Evolutionary conservation across 768 basidiomycete genomes (phyloP).

Genomic region (Hericium alpestre): DNA sequence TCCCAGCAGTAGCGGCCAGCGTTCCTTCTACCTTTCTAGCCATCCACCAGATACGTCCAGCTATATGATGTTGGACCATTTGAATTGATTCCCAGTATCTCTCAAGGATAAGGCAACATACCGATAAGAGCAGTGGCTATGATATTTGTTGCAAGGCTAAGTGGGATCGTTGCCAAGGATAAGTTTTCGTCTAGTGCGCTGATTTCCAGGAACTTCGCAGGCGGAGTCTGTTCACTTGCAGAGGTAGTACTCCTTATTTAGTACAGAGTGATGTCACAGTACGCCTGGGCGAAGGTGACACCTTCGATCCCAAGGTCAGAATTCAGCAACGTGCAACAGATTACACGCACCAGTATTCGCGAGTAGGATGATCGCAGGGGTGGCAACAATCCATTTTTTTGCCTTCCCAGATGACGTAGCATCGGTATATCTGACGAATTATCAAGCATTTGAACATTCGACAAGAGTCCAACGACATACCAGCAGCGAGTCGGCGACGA

Average conservation of each 20-base stretch:
- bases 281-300: not conserved
- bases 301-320: not conserved
- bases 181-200: not conserved
- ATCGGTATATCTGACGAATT: not conserved
- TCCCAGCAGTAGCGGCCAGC: not conserved
- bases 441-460: not conserved
- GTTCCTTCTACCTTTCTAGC: not conserved
- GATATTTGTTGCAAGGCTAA: not conserved
- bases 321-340: not conserved
- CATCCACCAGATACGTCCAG: not conserved
- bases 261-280: not conserved
- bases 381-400: not conserved
- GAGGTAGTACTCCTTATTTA: not conserved
- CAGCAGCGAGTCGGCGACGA: not conserved
- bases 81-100: not conserved
- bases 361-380: not conserved
- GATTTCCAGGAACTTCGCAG: not conserved
- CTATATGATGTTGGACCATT: not conserved
- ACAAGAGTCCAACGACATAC: not conserved
- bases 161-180: not conserved
- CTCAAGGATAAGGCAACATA: not conserved
- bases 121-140: not conserved
- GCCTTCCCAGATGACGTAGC: not conserved
- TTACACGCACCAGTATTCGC: not conserved
- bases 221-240: not conserved